A percentile compares a stretch with the other conserved stretches of the same genome.
phyloP scores from a whole-genome alignment of 768 basidiomycete species.

The Vararia minispora region DNA sequence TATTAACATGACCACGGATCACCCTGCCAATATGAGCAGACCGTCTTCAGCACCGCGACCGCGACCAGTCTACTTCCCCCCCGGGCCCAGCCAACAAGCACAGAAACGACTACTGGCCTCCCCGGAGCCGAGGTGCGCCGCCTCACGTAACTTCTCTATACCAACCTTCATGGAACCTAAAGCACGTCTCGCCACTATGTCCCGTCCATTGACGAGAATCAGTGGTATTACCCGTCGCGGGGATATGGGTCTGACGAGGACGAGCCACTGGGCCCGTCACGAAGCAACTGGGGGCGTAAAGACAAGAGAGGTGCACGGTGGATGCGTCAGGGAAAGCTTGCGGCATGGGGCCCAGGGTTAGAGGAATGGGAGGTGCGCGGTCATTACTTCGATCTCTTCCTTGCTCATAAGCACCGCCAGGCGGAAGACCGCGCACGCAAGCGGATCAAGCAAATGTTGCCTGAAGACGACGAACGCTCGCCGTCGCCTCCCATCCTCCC shows the following conservation, averaged over 20 bases:
- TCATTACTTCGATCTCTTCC: constrained; percentile 1
- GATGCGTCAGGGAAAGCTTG: constrained; percentile 74
- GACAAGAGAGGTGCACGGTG: constrained; percentile 64
- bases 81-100: constrained; percentile 9
- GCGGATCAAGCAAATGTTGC: constrained; percentile 59
- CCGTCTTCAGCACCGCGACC: too few species aligned
- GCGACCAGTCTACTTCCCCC: too few species aligned
- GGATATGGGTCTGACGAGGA: constrained; percentile 57
- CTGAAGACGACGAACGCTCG: constrained; percentile 44
- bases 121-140: constrained; percentile 7
- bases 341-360: constrained; percentile 73
- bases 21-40: constrained; percentile 10
- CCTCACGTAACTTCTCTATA: not conserved
- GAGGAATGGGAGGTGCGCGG: constrained; percentile 75
- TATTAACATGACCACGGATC: constrained; percentile 14
- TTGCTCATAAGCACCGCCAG: constrained; percentile 26
- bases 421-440: constrained; percentile 77
- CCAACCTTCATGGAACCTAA: not conserved
- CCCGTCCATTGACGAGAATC: constrained; percentile 53
- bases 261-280: constrained; percentile 33
- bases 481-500: constrained; percentile 64
- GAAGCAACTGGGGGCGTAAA: constrained; percentile 84
- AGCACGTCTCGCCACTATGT: constrained; percentile 5
- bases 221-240: constrained; percentile 80
- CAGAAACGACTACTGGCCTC: constrained; percentile 7